phyloP scores from a whole-genome alignment of 352 stramenopile genomes.

The Globisporangium rhizosaccharum region DNA sequence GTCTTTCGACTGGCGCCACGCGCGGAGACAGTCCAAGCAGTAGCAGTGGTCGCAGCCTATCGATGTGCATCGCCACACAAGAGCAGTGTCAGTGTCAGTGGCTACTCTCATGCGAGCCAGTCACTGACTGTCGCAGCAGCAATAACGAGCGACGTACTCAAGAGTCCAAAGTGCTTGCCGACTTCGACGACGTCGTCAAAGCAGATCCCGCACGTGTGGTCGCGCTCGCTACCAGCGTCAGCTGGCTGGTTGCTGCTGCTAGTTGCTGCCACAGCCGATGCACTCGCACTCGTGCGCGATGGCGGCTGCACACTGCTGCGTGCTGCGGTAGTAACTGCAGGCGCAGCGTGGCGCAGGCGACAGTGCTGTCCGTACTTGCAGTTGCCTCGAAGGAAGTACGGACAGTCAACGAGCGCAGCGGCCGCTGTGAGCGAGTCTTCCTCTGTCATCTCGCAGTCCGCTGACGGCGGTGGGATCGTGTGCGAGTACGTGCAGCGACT shows the following conservation, averaged over 20 bases:
- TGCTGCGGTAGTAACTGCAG: neutral
- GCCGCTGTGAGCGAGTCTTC: constrained; percentile 34
- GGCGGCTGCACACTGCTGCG: neutral
- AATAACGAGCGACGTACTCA: constrained; percentile 32
- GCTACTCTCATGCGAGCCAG: neutral
- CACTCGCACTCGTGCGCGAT: neutral
- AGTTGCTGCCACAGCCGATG: neutral
- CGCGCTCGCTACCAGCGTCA: constrained; percentile 20
- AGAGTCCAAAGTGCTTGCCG: constrained; percentile 74
- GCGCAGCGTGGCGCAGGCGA: constrained; percentile 40
- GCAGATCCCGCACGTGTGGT: constrained; percentile 76
- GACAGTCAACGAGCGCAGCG: constrained; percentile 62
- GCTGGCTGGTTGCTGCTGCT: constrained; percentile 10
- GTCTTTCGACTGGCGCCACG: constrained; percentile 69
- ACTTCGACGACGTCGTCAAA: constrained; percentile 77
- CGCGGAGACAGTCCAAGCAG: constrained; percentile 66
- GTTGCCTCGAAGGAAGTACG: constrained; percentile 67
- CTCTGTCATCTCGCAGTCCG: constrained; percentile 26
- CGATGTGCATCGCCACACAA: neutral
- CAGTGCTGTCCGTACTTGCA: constrained; percentile 74
- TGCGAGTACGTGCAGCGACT: constrained; percentile 77
- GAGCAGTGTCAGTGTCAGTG: neutral
- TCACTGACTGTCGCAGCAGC: neutral
- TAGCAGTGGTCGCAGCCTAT: constrained; percentile 70
- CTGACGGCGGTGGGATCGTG: constrained; percentile 24